Percentiles rank a stretch among this genome's conserved stretches.
Conservation (phyloP, 129 eudicot genomes). For the Logfia minima region DNA sequence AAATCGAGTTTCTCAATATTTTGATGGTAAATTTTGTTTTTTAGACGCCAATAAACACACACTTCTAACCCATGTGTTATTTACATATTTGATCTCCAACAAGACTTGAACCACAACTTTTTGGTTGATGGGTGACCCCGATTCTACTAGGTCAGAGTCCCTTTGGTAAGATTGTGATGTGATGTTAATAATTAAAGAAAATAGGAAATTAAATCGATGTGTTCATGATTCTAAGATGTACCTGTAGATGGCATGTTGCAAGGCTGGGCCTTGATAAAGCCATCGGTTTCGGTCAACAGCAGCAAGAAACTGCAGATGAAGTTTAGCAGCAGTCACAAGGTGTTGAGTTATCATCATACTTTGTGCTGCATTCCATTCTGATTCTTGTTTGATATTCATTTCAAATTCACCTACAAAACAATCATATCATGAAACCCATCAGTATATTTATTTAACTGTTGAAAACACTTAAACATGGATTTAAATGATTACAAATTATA, state of each 20-base stretch:
- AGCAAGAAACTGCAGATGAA: slow-evolving; percentile 73
- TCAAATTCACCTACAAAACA: slow-evolving; percentile 22
- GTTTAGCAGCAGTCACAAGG: slow-evolving; percentile 74
- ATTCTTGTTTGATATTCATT: slow-evolving; percentile 61
- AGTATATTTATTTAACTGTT: background rate
- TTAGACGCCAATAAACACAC: no score
- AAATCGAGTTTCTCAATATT: background rate
- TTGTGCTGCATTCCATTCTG: slow-evolving; percentile 85
- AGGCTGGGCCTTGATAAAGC: slow-evolving; percentile 64
- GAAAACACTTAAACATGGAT: background rate
- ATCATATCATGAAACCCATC: background rate
- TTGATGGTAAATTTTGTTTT: no score
- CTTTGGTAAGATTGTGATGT: background rate
- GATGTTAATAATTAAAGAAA: background rate
- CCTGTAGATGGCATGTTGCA: slow-evolving; percentile 73
- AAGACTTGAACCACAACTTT: no score
- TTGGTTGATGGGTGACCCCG: no score
- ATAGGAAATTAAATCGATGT: background rate
- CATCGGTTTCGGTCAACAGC: slow-evolving; percentile 75
- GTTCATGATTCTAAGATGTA: background rate
- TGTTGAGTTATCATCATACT: slow-evolving; percentile 53
- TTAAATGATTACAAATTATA: background rate
- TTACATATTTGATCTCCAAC: no score
- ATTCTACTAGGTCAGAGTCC: no score
- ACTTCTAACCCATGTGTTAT: no score